A percentile compares a stretch with the other conserved stretches of the same genome.
Conservation (phyloP, 257 asterid genomes). For the Solanum appendiculatum region DNA sequence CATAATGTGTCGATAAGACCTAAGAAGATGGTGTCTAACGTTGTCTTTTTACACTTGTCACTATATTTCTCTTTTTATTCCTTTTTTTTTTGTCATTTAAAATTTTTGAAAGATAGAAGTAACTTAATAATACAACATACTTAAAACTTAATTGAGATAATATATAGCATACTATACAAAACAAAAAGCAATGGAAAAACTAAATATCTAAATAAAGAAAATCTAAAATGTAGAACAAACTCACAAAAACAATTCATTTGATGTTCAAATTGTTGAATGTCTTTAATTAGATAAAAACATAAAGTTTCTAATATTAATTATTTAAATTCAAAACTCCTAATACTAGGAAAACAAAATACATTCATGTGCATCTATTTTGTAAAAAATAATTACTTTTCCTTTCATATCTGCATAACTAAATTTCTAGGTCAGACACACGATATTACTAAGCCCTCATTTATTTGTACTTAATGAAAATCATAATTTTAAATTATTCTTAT, state of each 20-base stretch:
- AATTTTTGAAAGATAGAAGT: no score
- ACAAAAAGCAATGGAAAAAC: background rate
- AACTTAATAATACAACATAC: no score
- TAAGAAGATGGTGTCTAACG: background rate
- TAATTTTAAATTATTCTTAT: background rate
- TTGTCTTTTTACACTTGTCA: background rate
- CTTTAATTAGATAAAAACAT: no score
- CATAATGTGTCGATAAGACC: background rate
- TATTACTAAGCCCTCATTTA: background rate
- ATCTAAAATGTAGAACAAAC: background rate
- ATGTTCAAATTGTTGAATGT: no score
- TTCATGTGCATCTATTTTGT: background rate
- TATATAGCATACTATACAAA: background rate
- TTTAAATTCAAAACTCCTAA: background rate
- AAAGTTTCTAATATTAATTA: no score
- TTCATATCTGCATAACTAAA: background rate
- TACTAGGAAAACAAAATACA: background rate
- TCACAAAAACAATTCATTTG: background rate
- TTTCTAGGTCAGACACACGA: no score
- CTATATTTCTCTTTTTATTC: no score
- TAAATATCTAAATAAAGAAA: no score
- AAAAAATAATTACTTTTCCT: background rate
- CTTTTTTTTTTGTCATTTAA: no score
- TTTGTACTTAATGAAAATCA: background rate
- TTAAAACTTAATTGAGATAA: no score